phyloP scores from a whole-genome alignment of 225 moss, liverwort and hornwort species.

The Marchantia polymorpha region DNA sequence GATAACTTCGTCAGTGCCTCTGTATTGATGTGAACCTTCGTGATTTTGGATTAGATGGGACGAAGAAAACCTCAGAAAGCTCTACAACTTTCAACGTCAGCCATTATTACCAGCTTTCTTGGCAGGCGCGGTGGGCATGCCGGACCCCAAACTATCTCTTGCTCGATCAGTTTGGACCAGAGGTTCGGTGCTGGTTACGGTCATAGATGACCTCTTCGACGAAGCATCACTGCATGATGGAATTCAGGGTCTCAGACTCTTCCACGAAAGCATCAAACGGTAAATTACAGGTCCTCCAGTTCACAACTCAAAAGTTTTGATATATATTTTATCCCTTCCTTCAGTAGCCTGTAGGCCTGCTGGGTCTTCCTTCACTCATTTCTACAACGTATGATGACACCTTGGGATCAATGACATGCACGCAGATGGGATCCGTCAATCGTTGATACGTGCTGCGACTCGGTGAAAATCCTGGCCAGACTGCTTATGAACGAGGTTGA shows the following conservation, averaged over 20 bases:
- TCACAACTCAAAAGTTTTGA: neutral
- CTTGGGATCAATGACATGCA: neutral
- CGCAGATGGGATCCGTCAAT: conserved; percentile 25
- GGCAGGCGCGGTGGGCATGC: conserved; percentile 23
- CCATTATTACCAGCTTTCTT: conserved; percentile 23
- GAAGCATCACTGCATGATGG: conserved; percentile 26
- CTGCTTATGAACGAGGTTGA: conserved; percentile 24
- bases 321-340: neutral
- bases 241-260: conserved; percentile 25
- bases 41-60: conserved; percentile 14
- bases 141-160: conserved; percentile 17
- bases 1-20: neutral
- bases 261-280: conserved; percentile 25
- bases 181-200: conserved; percentile 25
- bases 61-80: conserved; percentile 21
- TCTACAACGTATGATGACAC: neutral
- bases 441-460: conserved; percentile 25
- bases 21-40: neutral
- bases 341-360: neutral
- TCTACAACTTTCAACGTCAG: conserved; percentile 21
- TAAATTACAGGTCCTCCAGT: neutral
- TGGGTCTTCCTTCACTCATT: neutral
- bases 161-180: conserved; percentile 28
- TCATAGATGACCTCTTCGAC: conserved; percentile 26
- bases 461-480: conserved; percentile 22